Evolutionary conservation across 768 basidiomycete genomes (phyloP).

Genomic region (Phanerochaete sordida): DNA sequence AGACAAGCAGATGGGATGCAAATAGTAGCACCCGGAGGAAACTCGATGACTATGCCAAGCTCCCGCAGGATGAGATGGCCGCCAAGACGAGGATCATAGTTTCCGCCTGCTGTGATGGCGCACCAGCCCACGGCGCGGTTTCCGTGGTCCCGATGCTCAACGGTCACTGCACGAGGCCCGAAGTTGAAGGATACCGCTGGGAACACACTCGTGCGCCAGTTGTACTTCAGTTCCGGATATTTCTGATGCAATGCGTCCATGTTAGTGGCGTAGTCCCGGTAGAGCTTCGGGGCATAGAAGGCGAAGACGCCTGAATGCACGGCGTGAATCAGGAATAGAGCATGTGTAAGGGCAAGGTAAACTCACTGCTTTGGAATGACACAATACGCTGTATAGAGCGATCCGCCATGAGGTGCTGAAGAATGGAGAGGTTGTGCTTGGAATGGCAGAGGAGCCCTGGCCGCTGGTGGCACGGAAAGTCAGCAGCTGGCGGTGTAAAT

Average conservation of each 20-base stretch:
- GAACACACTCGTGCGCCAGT: constrained; percentile 6
- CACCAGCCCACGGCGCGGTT: constrained; percentile 10
- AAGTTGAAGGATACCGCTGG: constrained; percentile 14
- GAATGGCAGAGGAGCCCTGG: background rate
- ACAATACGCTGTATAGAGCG: background rate
- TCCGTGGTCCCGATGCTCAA: background rate
- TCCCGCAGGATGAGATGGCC: constrained; percentile 16
- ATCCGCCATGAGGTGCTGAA: background rate
- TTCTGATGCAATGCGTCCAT: background rate
- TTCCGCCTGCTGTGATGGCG: constrained; percentile 7
- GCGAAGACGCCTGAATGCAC: constrained; percentile 4
- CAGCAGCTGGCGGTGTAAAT: background rate
- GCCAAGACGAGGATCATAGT: constrained; percentile 7
- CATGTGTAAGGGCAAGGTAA: background rate
- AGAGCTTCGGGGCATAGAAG: constrained; percentile 3
- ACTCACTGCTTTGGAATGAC: background rate
- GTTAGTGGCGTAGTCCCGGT: background rate
- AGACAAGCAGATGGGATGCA: constrained; percentile 14
- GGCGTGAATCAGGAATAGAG: background rate
- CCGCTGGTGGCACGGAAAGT: background rate
- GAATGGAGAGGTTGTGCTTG: background rate
- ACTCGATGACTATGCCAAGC: constrained; percentile 11
- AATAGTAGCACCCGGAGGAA: constrained; percentile 14
- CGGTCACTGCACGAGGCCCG: background rate
- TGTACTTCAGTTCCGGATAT: background rate